These are phyloP conservation scores for Bryum argenteum DNA, from an alignment of 225 moss, liverwort and hornwort genomes.

Conservation along the genomic window DNA sequence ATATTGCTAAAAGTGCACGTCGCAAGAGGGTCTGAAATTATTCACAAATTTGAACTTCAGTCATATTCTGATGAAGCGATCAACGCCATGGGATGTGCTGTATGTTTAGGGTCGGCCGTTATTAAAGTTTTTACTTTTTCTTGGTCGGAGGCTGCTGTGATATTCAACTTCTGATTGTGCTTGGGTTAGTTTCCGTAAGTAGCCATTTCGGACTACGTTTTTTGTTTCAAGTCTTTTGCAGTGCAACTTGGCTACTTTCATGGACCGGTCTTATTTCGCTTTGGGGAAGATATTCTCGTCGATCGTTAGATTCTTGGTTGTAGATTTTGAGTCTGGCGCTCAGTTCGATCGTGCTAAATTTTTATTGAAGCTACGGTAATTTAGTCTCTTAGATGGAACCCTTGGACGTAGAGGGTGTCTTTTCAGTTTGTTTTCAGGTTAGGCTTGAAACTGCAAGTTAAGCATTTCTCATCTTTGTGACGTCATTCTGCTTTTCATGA, in stretches of 20 bases:
- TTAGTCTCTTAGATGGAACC: not conserved
- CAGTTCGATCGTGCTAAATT: not conserved
- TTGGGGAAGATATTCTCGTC: constrained; percentile 5
- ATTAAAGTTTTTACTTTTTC: constrained; percentile 8
- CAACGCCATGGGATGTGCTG: constrained; percentile 2
- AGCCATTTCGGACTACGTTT: not conserved
- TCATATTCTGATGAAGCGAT: not conserved
- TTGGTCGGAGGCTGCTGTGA: constrained; percentile 5
- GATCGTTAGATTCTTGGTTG: not conserved
- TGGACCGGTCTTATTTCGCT: constrained; percentile 14
- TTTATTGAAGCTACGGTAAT: not conserved
- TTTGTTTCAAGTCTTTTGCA: not conserved
- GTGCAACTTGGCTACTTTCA: not conserved
- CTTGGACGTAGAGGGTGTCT: constrained; percentile 13
- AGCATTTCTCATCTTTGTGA: not conserved
- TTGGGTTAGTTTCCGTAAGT: constrained; percentile 9
- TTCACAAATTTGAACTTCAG: not conserved
- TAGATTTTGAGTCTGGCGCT: not conserved
- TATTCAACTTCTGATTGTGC: not conserved
- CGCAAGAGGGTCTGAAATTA: constrained; percentile 1
- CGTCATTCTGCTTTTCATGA: constrained; percentile 7
- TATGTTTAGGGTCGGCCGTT: constrained; percentile 18
- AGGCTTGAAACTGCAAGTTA: constrained; percentile 21
- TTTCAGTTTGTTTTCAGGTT: constrained; percentile 1
- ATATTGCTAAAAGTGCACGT: not conserved